Conservation (phyloP, 2,329 filamentous ascomycete species). For the Calonectria pseudoturangicola region DNA sequence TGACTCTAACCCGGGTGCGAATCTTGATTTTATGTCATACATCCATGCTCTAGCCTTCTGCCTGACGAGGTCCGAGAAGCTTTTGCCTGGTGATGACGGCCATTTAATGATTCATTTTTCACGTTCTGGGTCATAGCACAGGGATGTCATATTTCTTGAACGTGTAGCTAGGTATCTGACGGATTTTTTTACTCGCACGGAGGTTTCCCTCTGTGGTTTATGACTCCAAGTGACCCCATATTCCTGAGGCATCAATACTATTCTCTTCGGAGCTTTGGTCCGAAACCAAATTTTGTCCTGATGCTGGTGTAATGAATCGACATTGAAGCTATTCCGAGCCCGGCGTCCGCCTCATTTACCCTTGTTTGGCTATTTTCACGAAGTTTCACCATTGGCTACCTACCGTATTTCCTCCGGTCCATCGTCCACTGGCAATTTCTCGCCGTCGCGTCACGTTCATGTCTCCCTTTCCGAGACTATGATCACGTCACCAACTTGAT, state of each 20-base stretch:
- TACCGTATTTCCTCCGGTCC: neutral
- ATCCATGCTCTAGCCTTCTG: constrained; percentile 25
- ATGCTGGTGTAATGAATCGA: constrained; percentile 41
- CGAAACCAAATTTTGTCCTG: constrained; percentile 30
- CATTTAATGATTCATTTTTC: constrained; percentile 5
- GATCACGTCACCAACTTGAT: constrained; percentile 11
- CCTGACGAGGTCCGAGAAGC: constrained; percentile 8
- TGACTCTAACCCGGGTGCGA: constrained; percentile 38
- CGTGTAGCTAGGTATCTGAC: neutral
- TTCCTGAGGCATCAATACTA: constrained; percentile 54
- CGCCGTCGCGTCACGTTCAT: constrained; percentile 5
- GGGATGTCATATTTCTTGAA: neutral
- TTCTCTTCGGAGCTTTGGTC: constrained; percentile 35
- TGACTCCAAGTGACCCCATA: neutral
- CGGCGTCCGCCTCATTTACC: constrained; percentile 15
- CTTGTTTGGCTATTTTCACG: neutral
- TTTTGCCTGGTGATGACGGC: constrained; percentile 10
- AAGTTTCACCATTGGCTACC: neutral
- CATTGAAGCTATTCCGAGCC: constrained; percentile 44
- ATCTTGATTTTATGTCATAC: constrained; percentile 31
- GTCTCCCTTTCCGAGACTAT: constrained; percentile 18
- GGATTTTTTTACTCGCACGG: constrained; percentile 42
- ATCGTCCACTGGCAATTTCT: neutral
- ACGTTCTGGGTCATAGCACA: constrained; percentile 1
- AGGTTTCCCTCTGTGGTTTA: neutral